These are phyloP conservation scores for Barnettozyma hawaiiensis DNA, from an alignment of 1,139 yeast genomes.

Conservation along the genomic window DNA sequence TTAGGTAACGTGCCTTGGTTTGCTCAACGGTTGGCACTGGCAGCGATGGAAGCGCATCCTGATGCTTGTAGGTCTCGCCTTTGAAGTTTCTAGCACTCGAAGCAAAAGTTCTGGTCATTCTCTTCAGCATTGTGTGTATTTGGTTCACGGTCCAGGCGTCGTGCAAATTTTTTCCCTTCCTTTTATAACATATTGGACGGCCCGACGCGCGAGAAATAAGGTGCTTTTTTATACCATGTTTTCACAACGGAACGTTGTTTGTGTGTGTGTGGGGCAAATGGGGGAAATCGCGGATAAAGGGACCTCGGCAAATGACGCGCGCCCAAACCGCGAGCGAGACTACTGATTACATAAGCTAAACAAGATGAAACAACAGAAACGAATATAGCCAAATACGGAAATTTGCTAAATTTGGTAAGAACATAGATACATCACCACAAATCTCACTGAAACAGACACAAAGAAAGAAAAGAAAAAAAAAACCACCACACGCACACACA, in stretches of 20 bases:
- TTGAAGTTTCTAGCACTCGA: conserved; percentile 30
- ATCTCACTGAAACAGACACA: neutral
- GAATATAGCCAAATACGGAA: neutral
- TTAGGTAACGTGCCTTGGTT: conserved; percentile 65
- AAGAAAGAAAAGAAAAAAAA: too few species aligned
- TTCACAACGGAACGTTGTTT: too few species aligned
- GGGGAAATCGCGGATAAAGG: conserved; percentile 2
- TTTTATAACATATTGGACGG: too few species aligned
- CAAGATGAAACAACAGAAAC: neutral
- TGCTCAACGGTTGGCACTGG: conserved; percentile 83
- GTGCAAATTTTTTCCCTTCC: too few species aligned
- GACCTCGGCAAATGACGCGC: conserved; percentile 4
- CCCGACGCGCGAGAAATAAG: neutral
- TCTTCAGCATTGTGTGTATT: conserved; percentile 20
- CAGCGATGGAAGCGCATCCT: conserved; percentile 69
- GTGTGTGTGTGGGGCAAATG: conserved; percentile 2
- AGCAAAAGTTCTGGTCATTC: conserved; percentile 24
- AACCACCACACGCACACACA: too few species aligned
- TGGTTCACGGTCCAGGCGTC: too few species aligned
- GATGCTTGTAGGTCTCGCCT: conserved; percentile 71
- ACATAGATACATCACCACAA: conserved; percentile 8
- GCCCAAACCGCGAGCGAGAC: too few species aligned
- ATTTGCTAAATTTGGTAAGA: conserved; percentile 4
- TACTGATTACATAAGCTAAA: neutral
- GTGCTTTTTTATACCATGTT: neutral